phyloP scores from a whole-genome alignment of 192 early-diverging fungal species.

The Coemansia sp. region DNA sequence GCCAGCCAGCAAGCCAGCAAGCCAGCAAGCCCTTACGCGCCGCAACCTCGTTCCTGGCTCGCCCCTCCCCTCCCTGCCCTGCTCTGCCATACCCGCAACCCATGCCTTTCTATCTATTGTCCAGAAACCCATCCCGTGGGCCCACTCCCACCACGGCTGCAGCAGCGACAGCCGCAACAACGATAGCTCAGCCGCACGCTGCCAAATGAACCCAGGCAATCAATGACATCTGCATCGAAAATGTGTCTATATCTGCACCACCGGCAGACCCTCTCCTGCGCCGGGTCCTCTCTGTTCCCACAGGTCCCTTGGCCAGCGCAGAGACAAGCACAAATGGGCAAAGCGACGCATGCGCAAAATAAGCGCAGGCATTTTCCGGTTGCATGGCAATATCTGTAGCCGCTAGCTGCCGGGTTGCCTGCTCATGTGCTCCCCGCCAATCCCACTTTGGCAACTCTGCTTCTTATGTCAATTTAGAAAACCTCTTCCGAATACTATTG shows the following conservation, averaged over 20 bases:
- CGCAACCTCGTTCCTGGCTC: background rate
- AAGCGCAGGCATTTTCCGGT: background rate
- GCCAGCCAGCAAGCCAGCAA: no score
- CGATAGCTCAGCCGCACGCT: background rate
- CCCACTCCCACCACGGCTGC: background rate
- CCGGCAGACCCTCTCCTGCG: background rate
- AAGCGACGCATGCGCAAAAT: no score
- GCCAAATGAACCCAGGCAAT: conserved; percentile 1
- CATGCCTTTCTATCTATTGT: background rate
- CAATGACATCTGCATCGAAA: background rate
- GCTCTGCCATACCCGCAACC: background rate
- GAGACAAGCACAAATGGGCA: no score
- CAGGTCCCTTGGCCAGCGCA: no score
- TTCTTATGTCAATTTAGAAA: background rate
- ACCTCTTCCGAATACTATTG: background rate
- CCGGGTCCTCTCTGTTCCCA: background rate
- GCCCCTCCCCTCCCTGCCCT: background rate
- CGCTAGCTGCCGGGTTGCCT: background rate
- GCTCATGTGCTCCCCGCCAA: background rate
- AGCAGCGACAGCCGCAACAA: background rate
- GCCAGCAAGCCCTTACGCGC: background rate
- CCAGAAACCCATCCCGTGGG: background rate
- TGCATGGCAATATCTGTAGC: background rate
- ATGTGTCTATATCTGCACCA: background rate
- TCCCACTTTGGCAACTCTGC: conserved; percentile 1